Percentiles rank a stretch among this genome's conserved stretches.
Evolutionary conservation across 352 stramenopile genomes (phyloP).

Genomic region (Pythium sukuiense): DNA sequence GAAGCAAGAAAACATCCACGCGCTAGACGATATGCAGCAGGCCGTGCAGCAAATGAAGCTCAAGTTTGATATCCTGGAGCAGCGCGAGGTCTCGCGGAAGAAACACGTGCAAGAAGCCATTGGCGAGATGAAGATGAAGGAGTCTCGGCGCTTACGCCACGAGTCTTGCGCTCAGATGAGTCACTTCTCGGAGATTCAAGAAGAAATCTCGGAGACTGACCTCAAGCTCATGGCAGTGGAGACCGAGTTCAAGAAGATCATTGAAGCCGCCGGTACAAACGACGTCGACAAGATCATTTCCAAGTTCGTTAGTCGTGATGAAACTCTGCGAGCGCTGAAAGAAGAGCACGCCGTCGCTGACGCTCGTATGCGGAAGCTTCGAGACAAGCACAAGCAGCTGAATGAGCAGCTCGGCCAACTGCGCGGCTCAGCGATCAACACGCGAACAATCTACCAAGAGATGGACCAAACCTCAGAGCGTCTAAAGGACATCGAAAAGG

Average conservation of each 20-base stretch:
- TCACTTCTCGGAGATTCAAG: conserved; percentile 79
- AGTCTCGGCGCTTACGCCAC: conserved; percentile 64
- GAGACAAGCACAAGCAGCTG: conserved; percentile 76
- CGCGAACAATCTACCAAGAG: conserved; percentile 83
- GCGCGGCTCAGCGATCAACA: conserved; percentile 70
- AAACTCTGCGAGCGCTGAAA: conserved; percentile 69
- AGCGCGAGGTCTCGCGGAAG: conserved; percentile 71
- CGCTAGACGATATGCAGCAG: conserved; percentile 73
- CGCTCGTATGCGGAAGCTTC: conserved; percentile 71
- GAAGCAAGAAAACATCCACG: conserved; percentile 71
- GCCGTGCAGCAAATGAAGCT: conserved; percentile 73
- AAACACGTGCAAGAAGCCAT: conserved; percentile 72
- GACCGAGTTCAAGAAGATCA: conserved; percentile 71
- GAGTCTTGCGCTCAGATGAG: conserved; percentile 76
- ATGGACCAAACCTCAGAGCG: conserved; percentile 82
- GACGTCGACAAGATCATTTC: conserved; percentile 83
- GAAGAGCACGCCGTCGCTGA: conserved; percentile 77
- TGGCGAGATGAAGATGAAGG: conserved; percentile 71
- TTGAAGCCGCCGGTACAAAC: conserved; percentile 74
- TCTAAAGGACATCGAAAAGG: conserved; percentile 85
- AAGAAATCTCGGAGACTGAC: conserved; percentile 73
- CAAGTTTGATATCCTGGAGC: conserved; percentile 74
- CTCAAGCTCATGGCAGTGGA: conserved; percentile 66
- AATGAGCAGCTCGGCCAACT: conserved; percentile 63
- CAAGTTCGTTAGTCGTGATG: conserved; percentile 71